Evolutionary conservation across 2,329 filamentous ascomycete species (phyloP).

Genomic region (Colletotrichum sidae): DNA sequence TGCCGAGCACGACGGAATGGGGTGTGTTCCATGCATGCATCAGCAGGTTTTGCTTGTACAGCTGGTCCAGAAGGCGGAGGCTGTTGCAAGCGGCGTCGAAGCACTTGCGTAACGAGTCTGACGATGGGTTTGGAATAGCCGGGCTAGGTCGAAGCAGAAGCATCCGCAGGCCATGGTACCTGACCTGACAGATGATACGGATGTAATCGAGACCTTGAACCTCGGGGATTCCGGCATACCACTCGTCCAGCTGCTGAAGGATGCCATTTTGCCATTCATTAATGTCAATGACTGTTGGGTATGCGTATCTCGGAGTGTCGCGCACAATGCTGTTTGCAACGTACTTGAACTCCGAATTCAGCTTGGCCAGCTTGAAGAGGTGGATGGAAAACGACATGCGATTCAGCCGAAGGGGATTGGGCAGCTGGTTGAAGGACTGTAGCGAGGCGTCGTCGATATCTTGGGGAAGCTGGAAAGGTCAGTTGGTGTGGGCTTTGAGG

Average conservation of each 20-base stretch:
- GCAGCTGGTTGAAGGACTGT: background rate
- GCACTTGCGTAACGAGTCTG: conserved; percentile 53
- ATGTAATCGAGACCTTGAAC: conserved; percentile 41
- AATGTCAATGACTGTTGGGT: conserved; percentile 58
- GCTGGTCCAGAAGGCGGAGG: conserved; percentile 53
- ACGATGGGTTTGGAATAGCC: conserved; percentile 59
- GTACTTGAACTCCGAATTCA: conserved; percentile 70
- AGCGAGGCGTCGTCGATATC: conserved; percentile 42
- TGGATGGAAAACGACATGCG: conserved; percentile 55
- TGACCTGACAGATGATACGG: conserved; percentile 53
- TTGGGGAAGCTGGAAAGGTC: conserved; percentile 43
- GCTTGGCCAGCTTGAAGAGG: conserved; percentile 57
- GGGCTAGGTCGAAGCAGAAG: conserved; percentile 63
- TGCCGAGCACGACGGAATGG: conserved; percentile 60
- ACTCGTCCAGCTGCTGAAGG: conserved; percentile 52
- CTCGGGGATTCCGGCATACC: conserved; percentile 42
- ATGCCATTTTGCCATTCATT: conserved; percentile 59
- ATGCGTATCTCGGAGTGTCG: conserved; percentile 59
- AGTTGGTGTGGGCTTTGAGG: conserved; percentile 18
- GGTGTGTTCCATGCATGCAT: conserved; percentile 61
- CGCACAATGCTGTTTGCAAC: conserved; percentile 64
- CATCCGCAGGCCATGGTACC: conserved; percentile 61
- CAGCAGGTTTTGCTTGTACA: conserved; percentile 58
- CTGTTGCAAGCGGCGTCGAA: conserved; percentile 55
- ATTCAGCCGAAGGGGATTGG: background rate